Evolutionary conservation across 2,329 filamentous ascomycete species (phyloP), one percentile per base, ranked within the genome.

Genomic region (Pseudogymnoascus sp.): DNA sequence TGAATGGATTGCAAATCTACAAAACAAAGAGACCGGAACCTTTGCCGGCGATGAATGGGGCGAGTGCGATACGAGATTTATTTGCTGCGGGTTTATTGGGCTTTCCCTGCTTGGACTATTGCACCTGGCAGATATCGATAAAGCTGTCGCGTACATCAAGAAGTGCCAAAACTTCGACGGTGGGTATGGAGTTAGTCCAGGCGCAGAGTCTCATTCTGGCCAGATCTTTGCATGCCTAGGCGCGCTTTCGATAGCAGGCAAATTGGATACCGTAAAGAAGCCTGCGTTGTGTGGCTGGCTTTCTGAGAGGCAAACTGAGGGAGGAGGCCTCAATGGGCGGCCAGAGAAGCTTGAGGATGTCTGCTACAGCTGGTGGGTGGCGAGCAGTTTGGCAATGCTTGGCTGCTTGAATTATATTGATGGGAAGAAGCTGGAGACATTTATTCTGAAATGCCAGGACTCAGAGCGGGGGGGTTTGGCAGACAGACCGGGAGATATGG

Each of bases 291-390:
- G 87, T 17, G 85, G 86, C 60, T 99, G 95, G 95, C 80, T 99
- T 62, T 96, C 92, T 75, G 95, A 99, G 77, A 84, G 95, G 67
- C 95, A 99, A 74, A 80, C 96, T 28, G 84, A 90, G 9, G 88
- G 87, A 59, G 95, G 95, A 31, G 95, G 95, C 0, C 79, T 99
- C 61, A 99, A 99, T 74, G 95, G 95, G 2, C 84, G 95, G 60
- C 95, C 95, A 0, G 95, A 97, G 78, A 99, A 99, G 79, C 79
- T 90, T 67, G 93, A 96, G 74, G 95, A 99, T 74, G 93, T 96
- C 13, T 99, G 95, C 78, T 99, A 99, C 78, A 96, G 91, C 74
- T 99, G 95, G 95, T 99, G 95, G 95, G 95, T 97, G 50, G 79
- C 93, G 72, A 93, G 90, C 73, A 96, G 93, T 74, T 78, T 99